These are phyloP conservation scores for Phytophthora chlamydospora DNA, from an alignment of 352 stramenopile species.

Conservation along the genomic window DNA sequence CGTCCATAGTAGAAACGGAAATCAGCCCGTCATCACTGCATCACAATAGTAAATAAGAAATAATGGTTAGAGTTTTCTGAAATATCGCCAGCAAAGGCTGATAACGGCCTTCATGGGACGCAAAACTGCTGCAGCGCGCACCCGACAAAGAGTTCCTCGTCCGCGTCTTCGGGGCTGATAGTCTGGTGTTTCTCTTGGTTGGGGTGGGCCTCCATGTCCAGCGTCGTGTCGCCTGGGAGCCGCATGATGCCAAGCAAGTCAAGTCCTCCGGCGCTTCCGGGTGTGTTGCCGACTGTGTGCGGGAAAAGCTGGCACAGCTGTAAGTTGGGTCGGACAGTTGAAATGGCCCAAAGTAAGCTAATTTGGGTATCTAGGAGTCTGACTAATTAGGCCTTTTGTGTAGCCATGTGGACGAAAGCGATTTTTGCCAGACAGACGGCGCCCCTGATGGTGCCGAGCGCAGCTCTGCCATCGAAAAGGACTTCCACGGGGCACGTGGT, in stretches of 20 bases:
- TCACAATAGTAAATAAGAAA: slow-evolving; percentile 11
- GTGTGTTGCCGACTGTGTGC: slow-evolving; percentile 8
- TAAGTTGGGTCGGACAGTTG: slow-evolving; percentile 1
- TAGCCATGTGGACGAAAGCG: neutral
- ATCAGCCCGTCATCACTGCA: slow-evolving; percentile 70
- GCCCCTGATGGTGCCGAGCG: neutral
- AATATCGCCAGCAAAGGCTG: slow-evolving; percentile 12
- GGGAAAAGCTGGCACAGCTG: slow-evolving; percentile 4
- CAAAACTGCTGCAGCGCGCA: slow-evolving; percentile 31
- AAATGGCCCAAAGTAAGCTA: slow-evolving; percentile 6
- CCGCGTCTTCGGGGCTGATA: slow-evolving; percentile 27
- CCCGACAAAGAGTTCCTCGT: slow-evolving; percentile 74
- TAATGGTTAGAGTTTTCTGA: slow-evolving; percentile 3
- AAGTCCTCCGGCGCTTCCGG: neutral
- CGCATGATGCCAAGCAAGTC: slow-evolving; percentile 20
- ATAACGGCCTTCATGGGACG: slow-evolving; percentile 22
- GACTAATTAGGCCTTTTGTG: neutral
- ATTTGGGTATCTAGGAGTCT: neutral
- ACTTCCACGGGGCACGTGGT: slow-evolving; percentile 10
- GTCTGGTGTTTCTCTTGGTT: slow-evolving; percentile 30
- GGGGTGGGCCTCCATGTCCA: slow-evolving; percentile 18
- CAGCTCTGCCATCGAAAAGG: slow-evolving; percentile 1
- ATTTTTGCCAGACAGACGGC: neutral
- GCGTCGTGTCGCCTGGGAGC: slow-evolving; percentile 6
- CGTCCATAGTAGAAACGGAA: slow-evolving; percentile 47